These are phyloP conservation scores for Penicillium argentinense DNA, from an alignment of 495 filamentous ascomycete species.

Conservation along the genomic window DNA sequence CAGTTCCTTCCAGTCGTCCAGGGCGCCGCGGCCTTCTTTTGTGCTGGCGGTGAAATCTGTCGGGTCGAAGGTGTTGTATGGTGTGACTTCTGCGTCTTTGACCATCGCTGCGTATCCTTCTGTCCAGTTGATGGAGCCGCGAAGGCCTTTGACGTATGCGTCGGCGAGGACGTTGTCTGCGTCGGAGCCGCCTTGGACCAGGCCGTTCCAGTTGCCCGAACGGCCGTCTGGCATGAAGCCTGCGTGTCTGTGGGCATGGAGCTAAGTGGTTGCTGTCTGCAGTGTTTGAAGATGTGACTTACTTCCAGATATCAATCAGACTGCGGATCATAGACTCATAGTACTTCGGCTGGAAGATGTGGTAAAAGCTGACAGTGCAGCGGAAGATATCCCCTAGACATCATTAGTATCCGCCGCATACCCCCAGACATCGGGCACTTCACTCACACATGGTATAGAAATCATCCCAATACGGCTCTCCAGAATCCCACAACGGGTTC, in stretches of 20 bases:
- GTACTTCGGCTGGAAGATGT: constrained; percentile 62
- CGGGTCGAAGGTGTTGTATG: constrained; percentile 62
- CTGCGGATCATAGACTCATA: constrained; percentile 65
- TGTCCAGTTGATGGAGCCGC: constrained; percentile 50
- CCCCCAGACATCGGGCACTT: too few species aligned
- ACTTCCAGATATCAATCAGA: constrained; percentile 42
- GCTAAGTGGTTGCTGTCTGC: too few species aligned
- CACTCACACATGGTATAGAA: constrained; percentile 40
- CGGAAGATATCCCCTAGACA: constrained; percentile 39
- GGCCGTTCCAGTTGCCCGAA: constrained; percentile 63
- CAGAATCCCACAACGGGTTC: constrained; percentile 66
- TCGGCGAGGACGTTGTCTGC: constrained; percentile 49
- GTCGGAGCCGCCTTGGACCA: constrained; percentile 72
- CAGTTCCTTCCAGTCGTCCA: constrained; percentile 65
- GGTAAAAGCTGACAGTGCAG: constrained; percentile 55
- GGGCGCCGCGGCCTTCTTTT: constrained; percentile 65
- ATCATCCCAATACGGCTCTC: constrained; percentile 71
- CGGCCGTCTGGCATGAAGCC: constrained; percentile 59
- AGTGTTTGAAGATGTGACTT: too few species aligned
- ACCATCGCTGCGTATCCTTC: constrained; percentile 58
- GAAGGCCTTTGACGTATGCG: constrained; percentile 45
- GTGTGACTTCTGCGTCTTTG: constrained; percentile 73
- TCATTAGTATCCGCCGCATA: constrained; percentile 22
- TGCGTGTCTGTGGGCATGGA: constrained; percentile 50
- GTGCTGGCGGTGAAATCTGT: constrained; percentile 59